Evolutionary conservation across 1,284 basidiomycete genomes (phyloP).

Genomic region (Cystobasidium slooffiae): DNA sequence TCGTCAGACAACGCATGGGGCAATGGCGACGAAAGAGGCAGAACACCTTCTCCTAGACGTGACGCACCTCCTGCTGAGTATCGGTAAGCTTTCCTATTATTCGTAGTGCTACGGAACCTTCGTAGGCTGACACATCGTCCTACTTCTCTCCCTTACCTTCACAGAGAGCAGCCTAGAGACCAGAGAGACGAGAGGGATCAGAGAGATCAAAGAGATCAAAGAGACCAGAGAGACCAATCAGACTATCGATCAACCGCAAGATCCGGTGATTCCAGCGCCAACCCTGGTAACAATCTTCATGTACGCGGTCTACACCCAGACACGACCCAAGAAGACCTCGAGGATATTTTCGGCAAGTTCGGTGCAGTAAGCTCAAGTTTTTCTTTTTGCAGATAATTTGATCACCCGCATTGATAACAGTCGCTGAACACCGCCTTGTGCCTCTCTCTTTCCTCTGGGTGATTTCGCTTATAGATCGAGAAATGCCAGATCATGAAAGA

Average conservation of each 20-base stretch:
- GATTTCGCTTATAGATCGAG: slow-evolving; percentile 55
- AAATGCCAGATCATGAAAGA: slow-evolving; percentile 95
- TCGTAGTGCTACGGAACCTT: neutral
- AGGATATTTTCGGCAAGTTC: slow-evolving; percentile 83
- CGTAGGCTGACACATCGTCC: neutral
- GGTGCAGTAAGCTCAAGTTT: no score
- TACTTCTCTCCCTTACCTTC: neutral
- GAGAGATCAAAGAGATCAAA: slow-evolving; percentile 5
- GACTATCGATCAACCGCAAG: slow-evolving; percentile 8
- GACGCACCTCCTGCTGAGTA: slow-evolving; percentile 28
- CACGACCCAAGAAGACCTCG: slow-evolving; percentile 83
- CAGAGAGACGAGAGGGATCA: slow-evolving; percentile 32
- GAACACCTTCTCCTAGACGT: slow-evolving; percentile 30
- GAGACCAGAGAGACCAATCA: slow-evolving; percentile 1
- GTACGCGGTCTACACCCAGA: slow-evolving; percentile 81
- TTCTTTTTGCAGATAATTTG: no score
- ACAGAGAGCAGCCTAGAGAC: slow-evolving; percentile 11
- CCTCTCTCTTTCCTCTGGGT: neutral
- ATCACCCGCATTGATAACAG: neutral
- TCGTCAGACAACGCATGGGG: neutral
- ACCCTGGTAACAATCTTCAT: slow-evolving; percentile 96
- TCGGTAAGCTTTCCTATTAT: neutral
- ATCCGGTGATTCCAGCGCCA: slow-evolving; percentile 55
- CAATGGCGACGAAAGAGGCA: slow-evolving; percentile 25
- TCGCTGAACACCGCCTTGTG: neutral